phyloP scores from a whole-genome alignment of 2,329 filamentous ascomycete genomes.

The Cytospora leucostoma region DNA sequence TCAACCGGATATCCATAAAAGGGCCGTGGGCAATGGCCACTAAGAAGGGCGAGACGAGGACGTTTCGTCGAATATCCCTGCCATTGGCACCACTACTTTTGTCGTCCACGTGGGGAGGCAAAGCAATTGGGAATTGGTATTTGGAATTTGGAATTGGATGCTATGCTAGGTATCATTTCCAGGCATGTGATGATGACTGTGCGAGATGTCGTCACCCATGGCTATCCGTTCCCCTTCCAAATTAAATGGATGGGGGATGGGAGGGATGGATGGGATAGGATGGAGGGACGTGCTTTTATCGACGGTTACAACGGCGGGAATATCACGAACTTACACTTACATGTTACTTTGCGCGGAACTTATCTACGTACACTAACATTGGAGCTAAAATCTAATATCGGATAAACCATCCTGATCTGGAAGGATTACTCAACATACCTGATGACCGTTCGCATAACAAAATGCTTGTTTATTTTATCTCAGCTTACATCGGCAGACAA shows the following conservation, averaged over 20 bases:
- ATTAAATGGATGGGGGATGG: not conserved
- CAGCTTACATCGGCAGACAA: too few species aligned
- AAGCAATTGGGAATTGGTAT: not conserved
- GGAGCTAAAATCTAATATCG: not conserved
- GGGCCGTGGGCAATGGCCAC: constrained; percentile 13
- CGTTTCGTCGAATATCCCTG: not conserved
- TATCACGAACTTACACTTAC: not conserved
- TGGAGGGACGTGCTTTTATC: not conserved
- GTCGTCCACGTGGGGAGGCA: not conserved
- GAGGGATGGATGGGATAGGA: not conserved
- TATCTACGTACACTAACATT: not conserved
- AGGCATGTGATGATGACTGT: too few species aligned
- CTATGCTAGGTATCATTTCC: too few species aligned
- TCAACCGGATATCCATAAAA: constrained; percentile 6
- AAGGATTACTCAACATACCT: not conserved
- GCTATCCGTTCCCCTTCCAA: too few species aligned
- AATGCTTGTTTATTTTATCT: too few species aligned
- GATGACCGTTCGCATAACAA: not conserved
- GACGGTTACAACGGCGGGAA: not conserved
- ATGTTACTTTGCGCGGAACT: too few species aligned
- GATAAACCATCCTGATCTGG: not conserved
- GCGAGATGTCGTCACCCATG: too few species aligned
- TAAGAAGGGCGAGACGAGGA: constrained; percentile 2
- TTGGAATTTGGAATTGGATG: not conserved
- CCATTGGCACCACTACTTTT: too few species aligned